Base-by-base conservation (phyloP, 345 rosid species). In the Reutealis trisperma region DNA sequence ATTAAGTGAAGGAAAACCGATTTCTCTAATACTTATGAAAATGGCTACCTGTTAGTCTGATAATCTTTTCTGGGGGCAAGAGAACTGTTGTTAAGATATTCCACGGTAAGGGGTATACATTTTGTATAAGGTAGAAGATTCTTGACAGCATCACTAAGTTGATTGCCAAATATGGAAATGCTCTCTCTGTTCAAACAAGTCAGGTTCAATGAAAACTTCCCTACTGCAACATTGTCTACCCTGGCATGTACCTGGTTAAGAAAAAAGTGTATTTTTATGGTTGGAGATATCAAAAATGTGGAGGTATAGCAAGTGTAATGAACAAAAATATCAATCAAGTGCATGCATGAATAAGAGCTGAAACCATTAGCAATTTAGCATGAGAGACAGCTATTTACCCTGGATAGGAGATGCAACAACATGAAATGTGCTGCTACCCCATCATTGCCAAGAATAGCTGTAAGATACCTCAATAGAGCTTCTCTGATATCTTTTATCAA, bases 51-150 rank as follows among this genome's bases (percentile, higher is more conserved):
- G 77, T 92, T 92, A 34, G 70, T 78, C 73, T 78, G 80, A 82
- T 96, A 96, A 78, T 96, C 99, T 79, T 93, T 96, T 83, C 85
- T 92, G 0, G 98, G 97, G 67, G 90, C 93, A 67, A 96, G 85
- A 32, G 89, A 83, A 57, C 86, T 87, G 54, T 81, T 72, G 77
- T 93, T 96, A 42, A 96, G 94, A 78, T 89, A 88, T 57, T 92
- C 89, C 61, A 90, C 79, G 1, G 94, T 92, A 41, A 95, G 87
- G 24, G 90, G 91, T 51, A 93, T 74, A 78, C 79, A 80, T 41
- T 83, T 84, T 41, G 96, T 87, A 77, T 89, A 89, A 16, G 99
- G 99, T 54, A 93, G 82, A 76, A 95, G 90, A 80, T 81, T 86
- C 87, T 87, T 81, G 74, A 92, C 67, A 52, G 88, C 87, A 42